These are phyloP conservation scores for Xylaria castorea DNA, from an alignment of 495 filamentous ascomycete species.

Conservation along the genomic window DNA sequence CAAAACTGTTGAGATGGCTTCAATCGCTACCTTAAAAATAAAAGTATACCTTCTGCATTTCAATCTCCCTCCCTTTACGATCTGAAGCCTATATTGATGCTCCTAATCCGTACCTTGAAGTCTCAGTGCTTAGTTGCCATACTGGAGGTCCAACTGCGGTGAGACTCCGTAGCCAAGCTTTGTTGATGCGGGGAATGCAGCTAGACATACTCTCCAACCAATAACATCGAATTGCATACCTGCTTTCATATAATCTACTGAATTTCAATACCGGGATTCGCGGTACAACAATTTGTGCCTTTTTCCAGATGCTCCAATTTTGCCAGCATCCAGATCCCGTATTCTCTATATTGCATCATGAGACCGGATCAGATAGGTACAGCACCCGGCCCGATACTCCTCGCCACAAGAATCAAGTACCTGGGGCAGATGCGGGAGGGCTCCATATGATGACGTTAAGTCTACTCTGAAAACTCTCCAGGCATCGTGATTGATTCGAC, in stretches of 20 bases:
- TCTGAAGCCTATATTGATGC: not conserved
- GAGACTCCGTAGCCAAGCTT: slow-evolving; percentile 20
- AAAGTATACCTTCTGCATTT: not conserved
- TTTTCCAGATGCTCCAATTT: slow-evolving; percentile 42
- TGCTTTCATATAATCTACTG: slow-evolving; percentile 18
- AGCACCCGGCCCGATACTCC: slow-evolving; percentile 18
- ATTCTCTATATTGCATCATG: slow-evolving; percentile 31
- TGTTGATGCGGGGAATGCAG: slow-evolving; percentile 12
- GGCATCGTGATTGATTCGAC: not conserved
- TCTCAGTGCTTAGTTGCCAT: not conserved
- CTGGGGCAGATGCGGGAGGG: not conserved
- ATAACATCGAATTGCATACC: slow-evolving; percentile 1
- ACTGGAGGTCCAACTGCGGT: not conserved
- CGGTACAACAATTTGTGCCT: slow-evolving; percentile 22
- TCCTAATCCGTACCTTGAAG: not conserved
- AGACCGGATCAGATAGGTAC: slow-evolving; percentile 19
- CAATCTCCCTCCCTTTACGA: not conserved
- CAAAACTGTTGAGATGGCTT: not conserved
- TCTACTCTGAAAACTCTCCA: not conserved
- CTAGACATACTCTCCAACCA: not conserved
- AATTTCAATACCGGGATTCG: slow-evolving; percentile 3
- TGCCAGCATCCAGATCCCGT: slow-evolving; percentile 34
- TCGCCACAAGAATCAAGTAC: not conserved
- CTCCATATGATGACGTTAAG: not conserved
- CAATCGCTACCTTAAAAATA: not conserved